Evolutionary conservation across 2,329 filamentous ascomycete species (phyloP), one percentile per base, ranked within the genome.

Genomic region (Aspergillaceae sp.): DNA sequence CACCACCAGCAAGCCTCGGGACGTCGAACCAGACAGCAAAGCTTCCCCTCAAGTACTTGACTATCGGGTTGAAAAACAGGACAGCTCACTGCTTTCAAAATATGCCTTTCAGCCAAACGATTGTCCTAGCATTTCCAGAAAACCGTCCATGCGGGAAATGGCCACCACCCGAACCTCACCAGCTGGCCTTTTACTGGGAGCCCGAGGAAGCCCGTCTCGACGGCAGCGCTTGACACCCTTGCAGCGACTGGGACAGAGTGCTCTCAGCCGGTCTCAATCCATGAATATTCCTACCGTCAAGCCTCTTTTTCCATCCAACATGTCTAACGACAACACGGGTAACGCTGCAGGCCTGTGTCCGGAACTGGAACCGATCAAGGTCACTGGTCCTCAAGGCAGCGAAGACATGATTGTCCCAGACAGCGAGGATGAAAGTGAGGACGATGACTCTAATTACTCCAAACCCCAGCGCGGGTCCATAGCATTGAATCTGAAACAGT

Each of bases 351-450:
- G 4, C 27, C 41, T 26, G 5, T n/a, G 6, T 42, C 10, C 27
- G 4, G 19, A 28, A 5, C 19, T 28, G 11, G 29, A 28, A 5
- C 19, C 29, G 11, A n/a, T n/a, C 30, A 32, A 9, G 7, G 4
- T 19, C 40, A n/a, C 8, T 41, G n/a, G 29, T 46, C 44, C 38
- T 38, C 61, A 63, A 40, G 75, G 75, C 2, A 78, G 75, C 48
- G 75, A 78, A 53, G 75, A 78, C 52, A 55, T 71, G 34, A 70
- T 78, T 19, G 57, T 76, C 35, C 73, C 72, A 19, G 67, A 73
- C 47, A 77, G 73, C 42, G 74, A 77, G 37, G 72, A 71, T 3
- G 64, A 66, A 38, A 38, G 36, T n/a, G 61, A 65, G 9, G 60
- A 60, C 7, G 59, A 59, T 11, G 48, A 46, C 5, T 49, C 48